Evolutionary conservation across 169 alveolate genomes (phyloP), one percentile per base, ranked within the genome.

Genomic region (Eimeria tenella): DNA sequence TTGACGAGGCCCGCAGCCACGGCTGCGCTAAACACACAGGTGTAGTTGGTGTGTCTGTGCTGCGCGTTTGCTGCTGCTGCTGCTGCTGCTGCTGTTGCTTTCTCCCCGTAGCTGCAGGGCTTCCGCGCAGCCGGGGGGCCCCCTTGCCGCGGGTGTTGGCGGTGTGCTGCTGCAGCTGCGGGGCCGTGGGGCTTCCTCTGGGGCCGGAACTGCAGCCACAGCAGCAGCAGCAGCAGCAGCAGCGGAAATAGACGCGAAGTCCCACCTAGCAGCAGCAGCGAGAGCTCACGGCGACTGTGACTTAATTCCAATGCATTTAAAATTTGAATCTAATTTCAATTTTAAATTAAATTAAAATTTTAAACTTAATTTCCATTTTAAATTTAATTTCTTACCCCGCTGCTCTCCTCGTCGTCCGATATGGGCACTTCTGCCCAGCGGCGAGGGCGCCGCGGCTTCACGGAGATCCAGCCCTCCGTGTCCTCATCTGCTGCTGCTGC

Each of bases 371-470:
- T 31, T 31, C 2, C 0, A 31, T 31, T 31, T 17, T 58, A 10
- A 17, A 58, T 10, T 10, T 58, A 13, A 74, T 55, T 82, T 9
- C 90, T 60, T 82, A 25, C 90, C 58, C 55, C 42, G 60, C 9
- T n/a, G 21, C 3, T 5, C 1, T 82, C 90, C n/a, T 82, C 90
- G 31, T 82, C 90, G 55, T 82, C 90, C 5, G 75, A 82, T 9
- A 82, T 31, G 60, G 90, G 77, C 31, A 13, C 31, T 1, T 82
- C 75, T 5, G 75, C 90, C 90, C 77, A 82, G 60, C 90, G 90
- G 75, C 90, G 90, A 17, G 31, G 90, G 31, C 90, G 90, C 52
- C 90, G 90, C 21, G 90, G 90, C 62, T 82, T 82, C 77, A 82
- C 90, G 7, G 90, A 19, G 11, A 82, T 82, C 90, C 90, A 56